A percentile compares a stretch with the other conserved stretches of the same genome.
Evolutionary conservation across 177 flowering plant genomes (phyloP).

Genomic region (Vitis hybrid): DNA sequence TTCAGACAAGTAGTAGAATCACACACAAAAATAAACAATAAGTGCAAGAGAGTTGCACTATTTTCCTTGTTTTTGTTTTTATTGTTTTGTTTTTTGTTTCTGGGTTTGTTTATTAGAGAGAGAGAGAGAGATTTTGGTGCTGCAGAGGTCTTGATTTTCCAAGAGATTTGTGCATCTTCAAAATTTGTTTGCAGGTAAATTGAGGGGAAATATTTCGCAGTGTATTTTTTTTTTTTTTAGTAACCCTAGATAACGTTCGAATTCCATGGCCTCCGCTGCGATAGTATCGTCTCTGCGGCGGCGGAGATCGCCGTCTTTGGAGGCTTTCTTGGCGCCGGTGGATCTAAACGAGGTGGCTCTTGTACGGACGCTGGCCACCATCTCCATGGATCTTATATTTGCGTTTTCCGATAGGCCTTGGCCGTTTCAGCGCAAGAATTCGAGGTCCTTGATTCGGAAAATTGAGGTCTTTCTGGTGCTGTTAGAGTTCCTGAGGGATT

Average conservation of each 20-base stretch:
- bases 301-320: slow-evolving; percentile 72
- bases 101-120: too few relatives aligned
- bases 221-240: too few relatives aligned
- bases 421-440: slow-evolving; percentile 63
- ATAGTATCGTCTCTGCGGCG: slow-evolving; percentile 68
- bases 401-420: slow-evolving; percentile 30
- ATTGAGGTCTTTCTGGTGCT: slow-evolving; percentile 56
- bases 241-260: slow-evolving; percentile 1
- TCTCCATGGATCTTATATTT: slow-evolving; percentile 51
- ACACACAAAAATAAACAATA: neutral
- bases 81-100: neutral
- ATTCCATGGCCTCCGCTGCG: slow-evolving; percentile 67
- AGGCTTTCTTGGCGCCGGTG: slow-evolving; percentile 81
- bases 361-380: slow-evolving; percentile 44
- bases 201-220: too few relatives aligned
- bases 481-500: slow-evolving; percentile 51
- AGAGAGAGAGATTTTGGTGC: neutral
- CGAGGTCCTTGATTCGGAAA: slow-evolving; percentile 58
- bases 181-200: neutral
- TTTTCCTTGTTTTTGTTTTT: neutral
- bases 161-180: neutral
- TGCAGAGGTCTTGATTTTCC: neutral
- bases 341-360: slow-evolving; percentile 61
- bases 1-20: neutral
- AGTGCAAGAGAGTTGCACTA: neutral